Base-by-base conservation (phyloP, 139 green algal genomes). In the Ettlia oleoabundans region DNA sequence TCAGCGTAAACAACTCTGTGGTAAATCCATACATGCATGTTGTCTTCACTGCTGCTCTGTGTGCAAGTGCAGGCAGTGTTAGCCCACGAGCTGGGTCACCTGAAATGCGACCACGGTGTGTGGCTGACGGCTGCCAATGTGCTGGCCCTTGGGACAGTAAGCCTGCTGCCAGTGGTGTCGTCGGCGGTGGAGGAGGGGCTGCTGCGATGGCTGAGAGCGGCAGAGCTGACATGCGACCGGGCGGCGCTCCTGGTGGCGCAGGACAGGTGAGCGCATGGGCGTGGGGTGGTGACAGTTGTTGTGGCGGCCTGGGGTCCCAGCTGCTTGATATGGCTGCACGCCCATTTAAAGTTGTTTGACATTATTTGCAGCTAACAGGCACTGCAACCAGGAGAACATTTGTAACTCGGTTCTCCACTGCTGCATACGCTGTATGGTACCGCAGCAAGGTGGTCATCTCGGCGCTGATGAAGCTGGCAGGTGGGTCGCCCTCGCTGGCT, bases 211-310 rank as follows among this genome's bases (percentile, higher is more conserved):
- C 86, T 96, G 82, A 84, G 96, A 10, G 92, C 95, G 6, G 96
- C 96, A 32, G 96, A 99, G 92, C 93, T 99, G 32, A 98, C 95
- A 2, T 99, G 96, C 86, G 96, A 99, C 81, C 85, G 96, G 1
- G 94, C 96, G 6, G 96, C 96, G 28, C 90, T 99, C 78, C 87
- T 99, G 63, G 96, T 98, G 30, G 92, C 92, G 10, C 93, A 95
- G 75, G 71, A 68, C 72, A 79, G 72, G 72, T 79, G 71, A 5
- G n/a, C n/a, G n/a, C 47, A 58, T 42, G 4, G 24, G 40, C 41
- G 18, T 10, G 35, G 24, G 35, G 19, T 33, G 37, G 32, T 33
- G 18, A 9, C 5, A 5, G 55, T 22, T 65, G 55, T 5, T 15
- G 55, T 5, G 55, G 18, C 55, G 55, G n/a, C n/a, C 55, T 65